Base-by-base conservation (phyloP, 768 basidiomycete species). In the Termitomyces sp. region DNA sequence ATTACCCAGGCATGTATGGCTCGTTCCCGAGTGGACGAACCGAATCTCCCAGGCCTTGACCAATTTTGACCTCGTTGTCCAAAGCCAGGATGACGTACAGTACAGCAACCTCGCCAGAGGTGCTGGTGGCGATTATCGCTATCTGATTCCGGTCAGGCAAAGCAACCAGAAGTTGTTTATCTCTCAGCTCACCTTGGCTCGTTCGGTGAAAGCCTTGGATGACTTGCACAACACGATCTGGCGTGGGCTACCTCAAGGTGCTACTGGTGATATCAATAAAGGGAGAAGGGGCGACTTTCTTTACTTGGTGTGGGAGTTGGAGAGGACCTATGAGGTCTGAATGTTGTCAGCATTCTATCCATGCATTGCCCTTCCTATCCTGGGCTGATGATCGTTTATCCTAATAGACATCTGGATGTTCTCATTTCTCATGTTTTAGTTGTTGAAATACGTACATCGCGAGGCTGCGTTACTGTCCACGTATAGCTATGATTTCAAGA, bases 31-130 rank as follows among this genome's bases (percentile, higher is more conserved):
- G 32, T 23, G n/a, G 23, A 58, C 57, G 5, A 58, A 52, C 2
- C 14, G 49, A 23, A 46, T 54, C 31, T 31, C 45, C 12, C 29
- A 49, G 17, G 57, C 52, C n/a, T 27, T 58, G 3, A 58, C 52
- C 10, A 31, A 21, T 17, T n/a, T 58, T 9, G 57, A 58, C 32
- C n/a, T 58, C n/a, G 53, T 43, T 53, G 35, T 53, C 27, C 27
- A 34, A 37, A 4, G 16, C 9, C n/a, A 46, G 16, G 11, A 23
- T 1, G 57, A 58, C 37, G 1, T 21, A 9, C 44, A 46, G 7
- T 54, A 48, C 46, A 19, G 23, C 16, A 40, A 58, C 47, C 57
- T 58, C 46, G 53, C 57, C n/a, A 29, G 23, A 19, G 57, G 38
- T 32, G n/a, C 51, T 5, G 38, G 40, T 7, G 57, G 40, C 4